These are phyloP conservation scores for Quercus berberidifolia DNA, from an alignment of 306 rosid genomes.

Conservation along the genomic window DNA sequence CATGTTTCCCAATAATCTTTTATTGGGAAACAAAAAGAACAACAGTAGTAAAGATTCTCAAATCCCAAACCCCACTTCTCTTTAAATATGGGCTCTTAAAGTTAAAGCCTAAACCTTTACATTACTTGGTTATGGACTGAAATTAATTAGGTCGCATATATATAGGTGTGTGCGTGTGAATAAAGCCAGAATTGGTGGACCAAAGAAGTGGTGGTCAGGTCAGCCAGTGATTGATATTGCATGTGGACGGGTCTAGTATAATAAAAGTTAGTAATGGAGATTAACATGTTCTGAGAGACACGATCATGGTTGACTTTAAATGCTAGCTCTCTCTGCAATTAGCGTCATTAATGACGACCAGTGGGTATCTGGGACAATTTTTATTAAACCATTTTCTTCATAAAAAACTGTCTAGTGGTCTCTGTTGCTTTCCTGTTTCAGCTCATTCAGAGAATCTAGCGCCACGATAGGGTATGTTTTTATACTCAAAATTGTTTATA, in stretches of 20 bases:
- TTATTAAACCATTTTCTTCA: background rate
- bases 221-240: background rate
- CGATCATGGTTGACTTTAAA: conserved; percentile 13
- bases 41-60: conserved; percentile 11
- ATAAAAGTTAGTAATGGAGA: background rate
- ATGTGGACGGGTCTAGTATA: conserved; percentile 7
- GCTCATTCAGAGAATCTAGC: too few relatives aligned
- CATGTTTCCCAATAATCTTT: background rate
- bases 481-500: too few relatives aligned
- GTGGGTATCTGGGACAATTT: background rate
- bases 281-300: background rate
- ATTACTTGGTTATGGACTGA: background rate
- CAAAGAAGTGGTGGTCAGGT: background rate
- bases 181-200: background rate
- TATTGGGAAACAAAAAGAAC: conserved; percentile 16
- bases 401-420: background rate
- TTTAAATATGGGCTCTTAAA: background rate
- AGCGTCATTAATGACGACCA: conserved; percentile 44
- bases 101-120: background rate
- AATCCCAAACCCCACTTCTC: conserved; percentile 2
- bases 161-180: conserved; percentile 20
- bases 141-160: background rate
- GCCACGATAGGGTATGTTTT: too few relatives aligned
- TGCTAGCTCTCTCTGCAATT: background rate
- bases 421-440: too few relatives aligned